phyloP scores from a whole-genome alignment of 2,329 filamentous ascomycete genomes.

The Colletotrichum cuscutae region DNA sequence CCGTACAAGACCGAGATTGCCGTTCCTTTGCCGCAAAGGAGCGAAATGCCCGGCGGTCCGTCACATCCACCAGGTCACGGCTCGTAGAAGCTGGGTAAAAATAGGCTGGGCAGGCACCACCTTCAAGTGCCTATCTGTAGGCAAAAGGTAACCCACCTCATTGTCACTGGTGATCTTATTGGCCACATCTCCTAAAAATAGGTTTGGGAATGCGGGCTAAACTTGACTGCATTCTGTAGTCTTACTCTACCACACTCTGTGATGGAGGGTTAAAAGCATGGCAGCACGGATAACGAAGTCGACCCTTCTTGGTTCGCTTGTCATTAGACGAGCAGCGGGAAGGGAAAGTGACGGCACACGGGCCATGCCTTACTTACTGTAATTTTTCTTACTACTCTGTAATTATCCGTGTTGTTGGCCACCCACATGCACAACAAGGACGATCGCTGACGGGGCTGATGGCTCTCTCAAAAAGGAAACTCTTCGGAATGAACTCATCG shows the following conservation, averaged over 20 bases:
- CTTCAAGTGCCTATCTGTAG: too few species aligned
- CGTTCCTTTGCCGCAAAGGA: not conserved
- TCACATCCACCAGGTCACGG: not conserved
- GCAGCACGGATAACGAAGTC: not conserved
- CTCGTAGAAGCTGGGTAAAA: not conserved
- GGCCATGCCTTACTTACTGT: conserved; percentile 6
- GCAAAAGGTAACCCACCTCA: not conserved
- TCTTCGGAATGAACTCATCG: not conserved
- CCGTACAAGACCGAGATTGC: not conserved
- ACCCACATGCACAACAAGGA: conserved; percentile 6
- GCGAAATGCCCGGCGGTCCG: not conserved
- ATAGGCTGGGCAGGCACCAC: not conserved
- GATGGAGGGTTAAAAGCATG: not conserved
- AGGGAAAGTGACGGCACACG: conserved; percentile 4
- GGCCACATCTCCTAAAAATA: not conserved
- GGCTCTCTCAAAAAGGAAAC: not conserved
- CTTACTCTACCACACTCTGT: not conserved
- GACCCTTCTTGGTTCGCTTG: not conserved
- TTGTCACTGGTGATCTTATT: not conserved
- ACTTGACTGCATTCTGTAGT: not conserved
- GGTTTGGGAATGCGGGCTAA: not conserved
- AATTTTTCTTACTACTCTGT: not conserved
- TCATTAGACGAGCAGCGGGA: not conserved
- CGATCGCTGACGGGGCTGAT: conserved; percentile 17
- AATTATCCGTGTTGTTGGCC: not conserved